Evolutionary conservation across 2,329 filamentous ascomycete species (phyloP).

Genomic region (Colletotrichum endophyticum): DNA sequence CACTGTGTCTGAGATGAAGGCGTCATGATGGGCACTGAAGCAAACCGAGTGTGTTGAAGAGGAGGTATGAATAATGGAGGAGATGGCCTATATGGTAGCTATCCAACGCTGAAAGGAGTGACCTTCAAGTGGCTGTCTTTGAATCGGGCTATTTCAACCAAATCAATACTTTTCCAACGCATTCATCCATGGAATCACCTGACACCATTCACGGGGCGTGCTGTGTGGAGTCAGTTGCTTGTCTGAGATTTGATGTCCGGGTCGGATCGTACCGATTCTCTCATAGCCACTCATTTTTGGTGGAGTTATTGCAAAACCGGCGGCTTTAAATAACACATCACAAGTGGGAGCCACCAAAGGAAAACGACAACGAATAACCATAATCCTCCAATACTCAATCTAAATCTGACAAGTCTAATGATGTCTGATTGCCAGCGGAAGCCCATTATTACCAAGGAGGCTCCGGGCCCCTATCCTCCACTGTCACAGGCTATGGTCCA

Average conservation of each 20-base stretch:
- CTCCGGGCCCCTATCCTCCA: neutral
- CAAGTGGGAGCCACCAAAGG: rapidly evolving
- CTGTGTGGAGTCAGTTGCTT: neutral
- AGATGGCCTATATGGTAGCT: neutral
- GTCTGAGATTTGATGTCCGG: neutral
- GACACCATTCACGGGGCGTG: rapidly evolving
- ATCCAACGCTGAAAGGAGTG: neutral
- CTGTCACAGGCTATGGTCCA: neutral
- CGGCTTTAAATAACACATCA: neutral
- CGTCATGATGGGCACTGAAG: neutral
- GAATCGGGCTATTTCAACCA: neutral
- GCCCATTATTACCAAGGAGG: neutral
- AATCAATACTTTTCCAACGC: neutral
- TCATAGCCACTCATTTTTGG: neutral
- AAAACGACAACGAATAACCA: neutral
- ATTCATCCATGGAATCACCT: neutral
- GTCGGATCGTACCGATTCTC: neutral
- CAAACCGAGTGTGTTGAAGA: neutral
- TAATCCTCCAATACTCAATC: neutral
- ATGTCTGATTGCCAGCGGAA: neutral
- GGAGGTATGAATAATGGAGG: neutral
- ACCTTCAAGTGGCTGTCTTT: neutral
- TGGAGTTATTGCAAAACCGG: neutral
- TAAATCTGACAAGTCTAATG: rapidly evolving
- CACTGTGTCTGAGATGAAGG: neutral